These are phyloP conservation scores for Tagetes erecta DNA, from an alignment of 129 eudicot genomes.

Conservation along the genomic window DNA sequence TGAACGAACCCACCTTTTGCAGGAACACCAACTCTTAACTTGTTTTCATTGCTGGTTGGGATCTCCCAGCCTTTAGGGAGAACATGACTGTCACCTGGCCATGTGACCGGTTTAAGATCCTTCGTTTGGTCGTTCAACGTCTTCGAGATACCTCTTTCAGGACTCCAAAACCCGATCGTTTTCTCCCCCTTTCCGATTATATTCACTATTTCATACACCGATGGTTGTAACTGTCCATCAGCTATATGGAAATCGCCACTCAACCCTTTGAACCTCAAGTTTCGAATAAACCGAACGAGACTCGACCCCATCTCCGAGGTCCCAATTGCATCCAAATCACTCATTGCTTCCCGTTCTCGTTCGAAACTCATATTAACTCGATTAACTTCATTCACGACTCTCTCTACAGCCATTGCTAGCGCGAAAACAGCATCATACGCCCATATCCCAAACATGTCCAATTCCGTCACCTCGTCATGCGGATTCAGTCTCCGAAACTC, in stretches of 20 bases:
- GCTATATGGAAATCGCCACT: background rate
- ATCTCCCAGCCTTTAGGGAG: slow-evolving; percentile 15
- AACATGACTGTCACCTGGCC: slow-evolving; percentile 15
- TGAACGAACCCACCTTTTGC: slow-evolving; percentile 17
- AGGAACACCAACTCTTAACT: slow-evolving; percentile 13
- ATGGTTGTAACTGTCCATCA: slow-evolving; percentile 13
- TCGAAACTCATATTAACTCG: background rate
- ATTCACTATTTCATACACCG: slow-evolving; percentile 5
- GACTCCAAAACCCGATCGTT: slow-evolving; percentile 7
- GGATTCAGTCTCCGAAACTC: background rate
- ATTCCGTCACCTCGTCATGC: background rate
- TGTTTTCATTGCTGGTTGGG: slow-evolving; percentile 16
- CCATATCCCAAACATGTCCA: slow-evolving; percentile 19
- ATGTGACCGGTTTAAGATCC: background rate
- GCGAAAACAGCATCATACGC: slow-evolving; percentile 1
- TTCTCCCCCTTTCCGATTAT: background rate
- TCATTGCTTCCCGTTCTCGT: background rate
- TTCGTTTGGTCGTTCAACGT: background rate
- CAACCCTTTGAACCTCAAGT: slow-evolving; percentile 1
- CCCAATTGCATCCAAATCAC: slow-evolving; percentile 16
- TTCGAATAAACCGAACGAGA: background rate
- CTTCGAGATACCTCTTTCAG: background rate
- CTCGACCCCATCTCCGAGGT: slow-evolving; percentile 13
- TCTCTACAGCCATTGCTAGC: background rate
- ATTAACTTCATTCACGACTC: background rate